Evolutionary conservation across 2,329 filamentous ascomycete genomes (phyloP).

Genomic region (Ascomycota sp.): DNA sequence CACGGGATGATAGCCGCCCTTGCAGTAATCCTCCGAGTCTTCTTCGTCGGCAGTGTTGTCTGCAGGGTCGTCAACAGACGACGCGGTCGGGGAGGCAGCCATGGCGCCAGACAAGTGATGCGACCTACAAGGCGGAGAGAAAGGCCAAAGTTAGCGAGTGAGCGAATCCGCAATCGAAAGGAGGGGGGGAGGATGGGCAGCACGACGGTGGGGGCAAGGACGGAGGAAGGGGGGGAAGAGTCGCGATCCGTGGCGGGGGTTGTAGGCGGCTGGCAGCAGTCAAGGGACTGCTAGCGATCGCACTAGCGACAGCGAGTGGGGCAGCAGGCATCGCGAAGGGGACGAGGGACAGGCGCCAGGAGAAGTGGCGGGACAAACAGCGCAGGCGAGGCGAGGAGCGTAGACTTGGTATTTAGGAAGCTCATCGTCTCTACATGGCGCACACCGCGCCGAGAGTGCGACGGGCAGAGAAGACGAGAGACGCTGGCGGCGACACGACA

Average conservation of each 20-base stretch:
- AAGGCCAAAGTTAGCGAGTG: constrained; percentile 1
- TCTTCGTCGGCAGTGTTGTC: constrained; percentile 96
- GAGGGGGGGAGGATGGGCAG: not conserved
- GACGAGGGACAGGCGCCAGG: too few species aligned
- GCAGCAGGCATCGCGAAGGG: too few species aligned
- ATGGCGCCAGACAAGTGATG: constrained; percentile 34
- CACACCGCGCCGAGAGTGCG: constrained; percentile 5
- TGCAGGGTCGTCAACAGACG: constrained; percentile 61
- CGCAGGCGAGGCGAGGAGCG: too few species aligned
- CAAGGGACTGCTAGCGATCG: too few species aligned
- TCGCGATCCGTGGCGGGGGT: too few species aligned
- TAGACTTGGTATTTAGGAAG: constrained; percentile 24
- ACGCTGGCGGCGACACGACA: too few species aligned
- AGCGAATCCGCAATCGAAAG: constrained; percentile 3
- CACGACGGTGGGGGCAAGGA: not conserved
- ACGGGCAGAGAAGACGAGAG: too few species aligned
- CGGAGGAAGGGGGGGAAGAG: too few species aligned
- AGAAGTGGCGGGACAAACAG: too few species aligned
- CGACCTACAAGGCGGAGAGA: constrained; percentile 18
- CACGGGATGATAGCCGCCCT: constrained; percentile 94
- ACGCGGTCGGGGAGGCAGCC: constrained; percentile 59
- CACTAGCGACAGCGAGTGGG: too few species aligned
- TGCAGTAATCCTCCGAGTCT: constrained; percentile 98
- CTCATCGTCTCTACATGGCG: constrained; percentile 21
- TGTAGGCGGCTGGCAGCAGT: too few species aligned